Percentiles rank a stretch among this genome's conserved stretches.
These are phyloP conservation scores for Globisporangium spinosum DNA, from an alignment of 352 stramenopile genomes.

Conservation along the genomic window DNA sequence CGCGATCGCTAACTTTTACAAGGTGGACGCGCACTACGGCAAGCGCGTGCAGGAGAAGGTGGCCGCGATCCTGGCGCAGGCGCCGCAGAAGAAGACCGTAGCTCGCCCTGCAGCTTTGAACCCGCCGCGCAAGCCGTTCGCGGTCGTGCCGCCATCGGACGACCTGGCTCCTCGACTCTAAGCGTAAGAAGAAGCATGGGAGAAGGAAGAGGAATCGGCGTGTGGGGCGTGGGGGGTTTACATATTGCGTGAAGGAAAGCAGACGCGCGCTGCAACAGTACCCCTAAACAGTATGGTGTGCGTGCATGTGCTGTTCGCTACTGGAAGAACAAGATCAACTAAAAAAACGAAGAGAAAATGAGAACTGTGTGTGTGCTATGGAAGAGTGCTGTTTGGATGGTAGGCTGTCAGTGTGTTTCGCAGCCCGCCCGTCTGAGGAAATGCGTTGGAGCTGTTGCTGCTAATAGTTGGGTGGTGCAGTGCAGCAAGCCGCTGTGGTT, in stretches of 20 bases:
- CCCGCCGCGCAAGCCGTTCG: conserved; percentile 55
- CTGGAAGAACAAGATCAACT: neutral
- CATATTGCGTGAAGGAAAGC: neutral
- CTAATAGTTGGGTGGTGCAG: too few species aligned
- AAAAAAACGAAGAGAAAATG: neutral
- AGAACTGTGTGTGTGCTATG: neutral
- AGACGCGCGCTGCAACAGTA: neutral
- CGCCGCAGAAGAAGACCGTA: conserved; percentile 14
- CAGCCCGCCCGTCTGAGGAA: too few species aligned
- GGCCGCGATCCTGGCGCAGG: conserved; percentile 26
- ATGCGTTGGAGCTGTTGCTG: too few species aligned
- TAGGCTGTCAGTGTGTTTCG: too few species aligned
- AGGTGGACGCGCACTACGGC: conserved; percentile 86
- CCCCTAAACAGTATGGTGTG: neutral
- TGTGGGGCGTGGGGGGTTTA: neutral
- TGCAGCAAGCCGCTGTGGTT: too few species aligned
- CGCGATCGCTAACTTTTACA: conserved; percentile 84
- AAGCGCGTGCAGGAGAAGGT: conserved; percentile 79
- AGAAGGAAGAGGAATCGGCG: neutral
- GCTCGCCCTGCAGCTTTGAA: conserved; percentile 43
- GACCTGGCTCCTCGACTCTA: conserved; percentile 53
- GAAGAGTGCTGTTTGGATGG: neutral
- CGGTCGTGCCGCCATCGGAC: conserved; percentile 44
- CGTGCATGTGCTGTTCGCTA: neutral
- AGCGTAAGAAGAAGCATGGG: conserved; percentile 1